phyloP scores from a whole-genome alignment of 2,329 filamentous ascomycete genomes.

The Sporothrix humicola region DNA sequence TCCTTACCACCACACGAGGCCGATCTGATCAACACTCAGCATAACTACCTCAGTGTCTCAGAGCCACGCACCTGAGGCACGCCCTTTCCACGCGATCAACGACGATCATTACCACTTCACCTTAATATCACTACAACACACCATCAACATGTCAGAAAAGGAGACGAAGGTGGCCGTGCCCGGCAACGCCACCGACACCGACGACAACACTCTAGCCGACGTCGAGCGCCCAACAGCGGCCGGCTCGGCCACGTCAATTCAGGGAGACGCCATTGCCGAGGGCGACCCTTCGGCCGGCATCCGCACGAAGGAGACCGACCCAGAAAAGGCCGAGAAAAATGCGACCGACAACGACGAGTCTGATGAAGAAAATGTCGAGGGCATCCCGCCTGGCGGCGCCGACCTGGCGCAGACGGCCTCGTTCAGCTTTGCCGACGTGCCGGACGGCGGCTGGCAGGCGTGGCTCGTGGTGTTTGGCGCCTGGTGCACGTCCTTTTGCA shows the following conservation, averaged over 20 bases:
- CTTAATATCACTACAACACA: background rate
- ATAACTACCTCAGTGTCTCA: background rate
- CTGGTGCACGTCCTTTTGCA: conserved; percentile 51
- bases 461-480: conserved; percentile 51
- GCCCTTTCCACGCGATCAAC: background rate
- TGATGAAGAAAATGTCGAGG: background rate
- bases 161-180: conserved; percentile 15
- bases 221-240: background rate
- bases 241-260: background rate
- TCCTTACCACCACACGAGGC: background rate
- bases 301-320: conserved; percentile 27
- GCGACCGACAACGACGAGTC: background rate
- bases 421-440: conserved; percentile 29
- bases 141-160: conserved; percentile 2
- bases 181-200: conserved; percentile 30
- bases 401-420: conserved; percentile 8
- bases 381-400: background rate
- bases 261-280: background rate
- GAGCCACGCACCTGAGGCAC: background rate
- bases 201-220: conserved; percentile 30
- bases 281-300: background rate
- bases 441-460: conserved; percentile 42
- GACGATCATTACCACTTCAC: background rate
- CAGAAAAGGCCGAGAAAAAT: conserved; percentile 15
- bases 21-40: background rate